Evolutionary conservation across 2,329 filamentous ascomycete genomes (phyloP).

Genomic region (Penicillium sumatraense): DNA sequence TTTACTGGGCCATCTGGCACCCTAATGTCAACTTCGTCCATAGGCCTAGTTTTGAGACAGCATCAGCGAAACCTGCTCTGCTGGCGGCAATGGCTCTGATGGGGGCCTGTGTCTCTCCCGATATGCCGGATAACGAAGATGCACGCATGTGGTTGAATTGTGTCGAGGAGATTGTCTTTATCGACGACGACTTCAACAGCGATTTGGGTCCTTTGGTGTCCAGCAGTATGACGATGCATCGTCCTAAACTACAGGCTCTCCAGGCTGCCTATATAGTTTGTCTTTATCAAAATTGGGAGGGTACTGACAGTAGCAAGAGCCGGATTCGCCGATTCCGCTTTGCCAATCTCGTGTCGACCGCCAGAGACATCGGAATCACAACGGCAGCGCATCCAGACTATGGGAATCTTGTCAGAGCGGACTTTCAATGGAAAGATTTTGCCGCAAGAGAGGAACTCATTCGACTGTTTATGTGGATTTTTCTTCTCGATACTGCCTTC

Average conservation of each 20-base stretch:
- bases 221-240: slow-evolving; percentile 9
- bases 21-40: slow-evolving; percentile 3
- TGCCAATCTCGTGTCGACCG: slow-evolving; percentile 40
- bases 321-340: slow-evolving; percentile 43
- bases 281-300: slow-evolving; percentile 48
- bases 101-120: slow-evolving; percentile 39
- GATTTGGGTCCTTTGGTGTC: slow-evolving; percentile 24
- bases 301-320: slow-evolving; percentile 37
- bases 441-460: slow-evolving; percentile 42
- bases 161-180: slow-evolving; percentile 46
- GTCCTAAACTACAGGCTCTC: slow-evolving; percentile 38
- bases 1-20: slow-evolving; percentile 5
- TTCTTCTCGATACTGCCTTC: slow-evolving; percentile 46
- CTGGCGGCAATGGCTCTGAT: slow-evolving; percentile 43
- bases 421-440: slow-evolving; percentile 42
- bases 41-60: slow-evolving; percentile 35
- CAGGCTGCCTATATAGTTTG: slow-evolving; percentile 46
- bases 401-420: slow-evolving; percentile 24
- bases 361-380: slow-evolving; percentile 36
- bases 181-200: slow-evolving; percentile 41
- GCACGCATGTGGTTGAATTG: slow-evolving; percentile 43
- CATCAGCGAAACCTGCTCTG: slow-evolving; percentile 33
- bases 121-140: slow-evolving; percentile 34
- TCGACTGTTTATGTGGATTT: slow-evolving; percentile 39
- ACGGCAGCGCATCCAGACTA: slow-evolving; percentile 34